phyloP scores from a whole-genome alignment of 352 stramenopile genomes.

The Globisporangium cylindrosporum region DNA sequence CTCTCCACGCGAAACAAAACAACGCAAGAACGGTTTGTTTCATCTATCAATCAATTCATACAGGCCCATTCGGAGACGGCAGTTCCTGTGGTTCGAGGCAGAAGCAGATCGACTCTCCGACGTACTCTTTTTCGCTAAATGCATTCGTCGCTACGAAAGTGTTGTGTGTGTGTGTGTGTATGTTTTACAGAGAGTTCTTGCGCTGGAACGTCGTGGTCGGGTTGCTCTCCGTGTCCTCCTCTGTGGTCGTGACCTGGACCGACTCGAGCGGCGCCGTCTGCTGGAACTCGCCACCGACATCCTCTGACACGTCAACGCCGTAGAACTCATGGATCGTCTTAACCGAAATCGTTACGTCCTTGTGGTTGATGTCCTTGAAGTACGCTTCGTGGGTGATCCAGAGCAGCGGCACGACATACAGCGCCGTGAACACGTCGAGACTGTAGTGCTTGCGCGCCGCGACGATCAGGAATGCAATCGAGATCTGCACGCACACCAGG shows the following conservation, averaged over 20 bases:
- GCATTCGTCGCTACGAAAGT: constrained; percentile 19
- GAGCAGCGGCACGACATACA: constrained; percentile 88
- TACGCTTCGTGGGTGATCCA: constrained; percentile 84
- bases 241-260: constrained; percentile 18
- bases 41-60: constrained; percentile 12
- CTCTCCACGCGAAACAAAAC: not conserved
- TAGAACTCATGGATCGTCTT: constrained; percentile 66
- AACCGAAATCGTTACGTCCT: constrained; percentile 58
- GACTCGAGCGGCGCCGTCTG: constrained; percentile 20
- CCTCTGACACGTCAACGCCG: constrained; percentile 35
- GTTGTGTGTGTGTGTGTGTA: no score
- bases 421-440: constrained; percentile 84
- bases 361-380: constrained; percentile 79
- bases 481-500: constrained; percentile 76
- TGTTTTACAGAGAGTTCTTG: constrained; percentile 45
- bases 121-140: constrained; percentile 1
- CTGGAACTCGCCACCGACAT: constrained; percentile 20
- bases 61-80: not conserved
- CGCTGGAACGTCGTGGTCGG: constrained; percentile 36
- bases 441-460: constrained; percentile 90
- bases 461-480: constrained; percentile 87
- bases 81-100: not conserved
- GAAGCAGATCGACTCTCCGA: not conserved
- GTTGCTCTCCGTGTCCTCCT: constrained; percentile 36
- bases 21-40: not conserved